Base-by-base conservation (phyloP, 495 filamentous ascomycete species). In the Umbilicaria muhlenbergii region DNA sequence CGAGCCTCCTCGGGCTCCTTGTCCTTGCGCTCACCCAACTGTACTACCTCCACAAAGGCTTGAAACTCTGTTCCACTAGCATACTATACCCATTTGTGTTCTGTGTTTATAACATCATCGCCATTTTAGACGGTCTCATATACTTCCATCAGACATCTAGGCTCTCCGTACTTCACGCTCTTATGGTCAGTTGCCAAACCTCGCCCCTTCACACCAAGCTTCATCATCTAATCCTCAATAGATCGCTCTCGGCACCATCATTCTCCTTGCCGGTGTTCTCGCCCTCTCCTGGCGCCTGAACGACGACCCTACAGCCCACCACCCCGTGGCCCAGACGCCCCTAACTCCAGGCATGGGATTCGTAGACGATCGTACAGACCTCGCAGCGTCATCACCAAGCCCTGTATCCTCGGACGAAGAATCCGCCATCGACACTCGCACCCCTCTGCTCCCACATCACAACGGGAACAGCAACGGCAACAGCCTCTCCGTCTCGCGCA, bases 101-200 rank as follows among this genome's bases (percentile, higher is more conserved):
- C 64, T 99, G 91, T 74, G 79, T 95, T 49, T 99, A 96, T 68
- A 99, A 99, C 69, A 94, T 99, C 51, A 89, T 94, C 49, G 92
- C 91, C 46, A 99, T 96, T 50, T 66, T 96, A 47, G 92, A 99
- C 63, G 91, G 91, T 14, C 68, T 99, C 42, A 91, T 99, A 42
- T 99, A 99, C 61, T 99, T 96, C 67, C 73, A 75, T 38, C 92
- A 99, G 62, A 80, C 80, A 24, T 78, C 81, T 31, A 74, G 84
- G 42, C 74, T 99, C 35, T 69, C 75, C 14, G 65, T 75, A 1
- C 64, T 89, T 14, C 80, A 83, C 50, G 89, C 83, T 11, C 50
- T 53, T 39, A 38, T 56, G 37, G 62, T 65, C 54, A 21, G 52
- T 42, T 35, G 13, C 18, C 12, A 11, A 14, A 13, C 28, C 33